Conservation (phyloP, 1,284 basidiomycete genomes). For the Serendipita sp. region DNA sequence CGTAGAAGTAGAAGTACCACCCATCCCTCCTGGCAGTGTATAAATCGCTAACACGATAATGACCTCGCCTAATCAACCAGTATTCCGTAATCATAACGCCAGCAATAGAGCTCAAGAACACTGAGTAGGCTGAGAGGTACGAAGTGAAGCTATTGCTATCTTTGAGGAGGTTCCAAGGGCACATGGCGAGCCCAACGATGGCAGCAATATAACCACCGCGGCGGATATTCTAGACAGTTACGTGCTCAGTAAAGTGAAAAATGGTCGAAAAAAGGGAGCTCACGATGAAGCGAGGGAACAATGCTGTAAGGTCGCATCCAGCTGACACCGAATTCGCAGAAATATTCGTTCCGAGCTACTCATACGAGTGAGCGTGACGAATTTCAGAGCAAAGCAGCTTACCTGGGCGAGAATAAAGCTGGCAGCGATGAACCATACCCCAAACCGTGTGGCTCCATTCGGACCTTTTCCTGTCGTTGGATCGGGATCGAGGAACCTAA, state of each 20-base stretch:
- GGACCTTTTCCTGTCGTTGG: not conserved
- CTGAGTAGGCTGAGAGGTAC: constrained; percentile 73
- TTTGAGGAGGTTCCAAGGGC: constrained; percentile 71
- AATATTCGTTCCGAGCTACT: constrained; percentile 47
- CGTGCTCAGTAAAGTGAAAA: constrained; percentile 4
- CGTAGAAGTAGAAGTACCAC: constrained; percentile 67
- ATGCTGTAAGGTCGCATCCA: constrained; percentile 71
- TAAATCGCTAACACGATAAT: constrained; percentile 57
- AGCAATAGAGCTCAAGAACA: constrained; percentile 68
- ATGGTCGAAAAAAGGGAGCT: constrained; percentile 15
- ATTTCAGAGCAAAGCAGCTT: constrained; percentile 11
- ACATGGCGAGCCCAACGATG: constrained; percentile 58
- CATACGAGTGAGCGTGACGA: constrained; percentile 10
- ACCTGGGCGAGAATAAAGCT: constrained; percentile 61
- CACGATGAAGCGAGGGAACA: constrained; percentile 66
- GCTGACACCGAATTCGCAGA: constrained; percentile 77
- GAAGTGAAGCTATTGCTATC: constrained; percentile 65
- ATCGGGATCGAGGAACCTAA: constrained; percentile 3
- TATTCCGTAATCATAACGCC: constrained; percentile 80
- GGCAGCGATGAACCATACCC: constrained; percentile 52
- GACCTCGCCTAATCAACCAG: constrained; percentile 61
- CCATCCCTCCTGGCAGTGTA: constrained; percentile 43
- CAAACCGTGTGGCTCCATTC: constrained; percentile 19
- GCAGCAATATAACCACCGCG: constrained; percentile 71
- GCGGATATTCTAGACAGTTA: constrained; percentile 52